These are phyloP conservation scores for Golubevia pallescens DNA, from an alignment of 1,284 basidiomycete genomes.

Conservation along the genomic window DNA sequence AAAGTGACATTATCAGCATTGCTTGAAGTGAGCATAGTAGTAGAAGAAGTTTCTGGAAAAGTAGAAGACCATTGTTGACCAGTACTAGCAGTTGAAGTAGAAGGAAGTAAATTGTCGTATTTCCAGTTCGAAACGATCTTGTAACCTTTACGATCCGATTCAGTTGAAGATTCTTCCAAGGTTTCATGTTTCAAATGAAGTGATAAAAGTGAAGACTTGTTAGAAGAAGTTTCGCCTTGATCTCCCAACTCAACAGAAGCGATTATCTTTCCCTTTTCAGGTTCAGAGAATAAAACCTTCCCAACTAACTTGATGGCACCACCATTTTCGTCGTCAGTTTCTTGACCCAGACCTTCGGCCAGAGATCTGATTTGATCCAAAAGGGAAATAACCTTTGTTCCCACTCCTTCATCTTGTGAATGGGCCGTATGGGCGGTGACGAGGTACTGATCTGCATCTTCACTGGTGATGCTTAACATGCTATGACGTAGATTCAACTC, in stretches of 20 bases:
- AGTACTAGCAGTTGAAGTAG: too few relatives aligned
- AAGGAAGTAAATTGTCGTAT: background rate
- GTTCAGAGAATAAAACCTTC: background rate
- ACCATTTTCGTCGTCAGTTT: background rate
- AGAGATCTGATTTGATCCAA: background rate
- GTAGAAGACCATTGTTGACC: background rate
- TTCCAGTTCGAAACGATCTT: background rate
- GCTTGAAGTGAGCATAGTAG: background rate
- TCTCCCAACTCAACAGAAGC: background rate
- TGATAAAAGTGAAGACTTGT: background rate
- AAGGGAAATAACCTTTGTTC: background rate
- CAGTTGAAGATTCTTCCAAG: background rate
- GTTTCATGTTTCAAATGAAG: background rate
- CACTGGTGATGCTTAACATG: background rate
- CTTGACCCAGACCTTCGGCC: background rate
- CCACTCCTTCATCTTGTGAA: background rate
- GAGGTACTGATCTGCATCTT: background rate
- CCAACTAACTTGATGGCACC: background rate
- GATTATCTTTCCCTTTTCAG: background rate
- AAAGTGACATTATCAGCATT: background rate
- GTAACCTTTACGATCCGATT: background rate
- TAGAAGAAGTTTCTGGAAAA: background rate
- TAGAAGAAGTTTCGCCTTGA: background rate
- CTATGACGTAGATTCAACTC: background rate
- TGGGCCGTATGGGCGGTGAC: background rate